These are phyloP conservation scores for Hypomontagnella submonticulosa DNA, from an alignment of 495 filamentous ascomycete genomes.

Conservation along the genomic window DNA sequence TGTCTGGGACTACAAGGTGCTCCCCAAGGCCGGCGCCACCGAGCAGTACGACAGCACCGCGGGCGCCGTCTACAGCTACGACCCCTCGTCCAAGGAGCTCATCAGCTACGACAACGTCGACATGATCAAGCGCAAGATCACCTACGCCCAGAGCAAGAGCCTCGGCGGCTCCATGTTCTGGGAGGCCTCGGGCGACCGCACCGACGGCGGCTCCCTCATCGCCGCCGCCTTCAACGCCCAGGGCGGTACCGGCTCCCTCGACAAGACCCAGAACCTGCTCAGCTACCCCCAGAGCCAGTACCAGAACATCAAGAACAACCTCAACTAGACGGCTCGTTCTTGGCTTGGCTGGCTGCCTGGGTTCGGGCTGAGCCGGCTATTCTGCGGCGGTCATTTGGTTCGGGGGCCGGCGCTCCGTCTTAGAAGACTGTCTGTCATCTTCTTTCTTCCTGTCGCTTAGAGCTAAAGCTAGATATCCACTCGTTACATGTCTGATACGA, in stretches of 20 bases:
- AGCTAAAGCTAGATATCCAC: conserved; percentile 3
- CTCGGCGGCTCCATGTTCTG: conserved; percentile 92
- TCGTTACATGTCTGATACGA: conserved; percentile 23
- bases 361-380: background rate
- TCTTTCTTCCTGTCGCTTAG: background rate
- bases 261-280: conserved; percentile 51
- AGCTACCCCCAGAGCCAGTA: conserved; percentile 57
- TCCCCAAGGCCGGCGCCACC: conserved; percentile 60
- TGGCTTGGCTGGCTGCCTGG: background rate
- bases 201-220: conserved; percentile 70
- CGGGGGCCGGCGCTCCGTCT: conserved; percentile 38
- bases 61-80: conserved; percentile 77
- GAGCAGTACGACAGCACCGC: conserved; percentile 59
- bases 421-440: conserved; percentile 15
- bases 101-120: conserved; percentile 79
- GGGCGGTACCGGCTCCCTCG: conserved; percentile 49
- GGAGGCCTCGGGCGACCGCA: conserved; percentile 82
- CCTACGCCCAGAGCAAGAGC: conserved; percentile 68
- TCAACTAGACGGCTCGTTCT: conserved; percentile 24
- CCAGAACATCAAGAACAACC: conserved; percentile 53
- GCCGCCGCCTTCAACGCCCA: conserved; percentile 56
- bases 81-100: conserved; percentile 65
- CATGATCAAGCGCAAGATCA: conserved; percentile 70
- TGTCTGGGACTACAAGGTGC: conserved; percentile 84
- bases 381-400: conserved; percentile 31